Percentiles rank a stretch among this genome's conserved stretches.
Evolutionary conservation across 2,329 filamentous ascomycete species (phyloP).

Genomic region (Diaporthe sp.): DNA sequence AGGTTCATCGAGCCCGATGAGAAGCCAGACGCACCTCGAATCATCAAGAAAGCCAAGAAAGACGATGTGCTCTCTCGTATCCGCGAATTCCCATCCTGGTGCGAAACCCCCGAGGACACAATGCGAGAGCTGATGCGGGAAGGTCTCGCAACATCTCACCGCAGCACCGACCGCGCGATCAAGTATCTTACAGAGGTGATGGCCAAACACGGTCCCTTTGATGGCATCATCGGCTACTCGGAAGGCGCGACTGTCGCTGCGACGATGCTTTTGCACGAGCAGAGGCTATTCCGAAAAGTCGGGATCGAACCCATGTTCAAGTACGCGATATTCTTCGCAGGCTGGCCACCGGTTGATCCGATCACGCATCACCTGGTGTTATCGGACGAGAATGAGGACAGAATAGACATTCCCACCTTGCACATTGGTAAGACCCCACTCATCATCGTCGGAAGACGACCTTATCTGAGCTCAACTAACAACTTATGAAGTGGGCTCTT

Average conservation of each 20-base stretch:
- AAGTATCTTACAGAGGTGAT: conserved; percentile 50
- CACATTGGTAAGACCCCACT: conserved; percentile 57
- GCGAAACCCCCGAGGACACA: conserved; percentile 64
- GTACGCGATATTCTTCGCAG: conserved; percentile 61
- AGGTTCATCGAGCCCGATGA: conserved; percentile 43
- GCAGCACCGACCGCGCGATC: conserved; percentile 43
- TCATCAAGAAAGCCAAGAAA: conserved; percentile 53
- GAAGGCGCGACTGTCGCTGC: conserved; percentile 40
- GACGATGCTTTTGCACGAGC: conserved; percentile 39
- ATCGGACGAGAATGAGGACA: conserved; percentile 55
- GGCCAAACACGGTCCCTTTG: conserved; percentile 19
- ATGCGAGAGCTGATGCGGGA: conserved; percentile 63
- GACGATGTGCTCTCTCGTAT: conserved; percentile 66
- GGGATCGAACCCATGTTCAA: conserved; percentile 56
- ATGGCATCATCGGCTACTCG: conserved; percentile 41
- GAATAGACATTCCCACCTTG: conserved; percentile 56
- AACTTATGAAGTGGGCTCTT: conserved; percentile 48
- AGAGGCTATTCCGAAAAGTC: conserved; percentile 43
- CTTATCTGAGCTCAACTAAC: neutral
- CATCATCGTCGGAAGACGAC: neutral
- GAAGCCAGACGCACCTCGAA: conserved; percentile 24
- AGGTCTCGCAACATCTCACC: conserved; percentile 10
- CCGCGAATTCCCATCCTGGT: conserved; percentile 64
- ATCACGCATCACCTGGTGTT: conserved; percentile 47
- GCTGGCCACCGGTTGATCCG: conserved; percentile 58